A percentile compares a stretch with the other conserved stretches of the same genome.
phyloP scores from a whole-genome alignment of 78 protist genomes.

The Salpingoeca rosetta region DNA sequence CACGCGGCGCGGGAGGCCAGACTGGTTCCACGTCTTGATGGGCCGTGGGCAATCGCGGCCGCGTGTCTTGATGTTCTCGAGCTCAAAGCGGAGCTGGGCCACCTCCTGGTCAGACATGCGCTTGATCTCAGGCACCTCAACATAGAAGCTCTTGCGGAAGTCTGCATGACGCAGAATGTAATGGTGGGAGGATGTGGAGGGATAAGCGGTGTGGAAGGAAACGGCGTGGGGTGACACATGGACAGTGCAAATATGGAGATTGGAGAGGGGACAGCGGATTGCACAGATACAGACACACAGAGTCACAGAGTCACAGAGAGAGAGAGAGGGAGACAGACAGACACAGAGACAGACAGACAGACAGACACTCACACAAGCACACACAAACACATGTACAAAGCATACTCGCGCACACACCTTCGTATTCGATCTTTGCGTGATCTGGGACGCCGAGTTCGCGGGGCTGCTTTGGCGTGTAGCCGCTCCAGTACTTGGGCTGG shows the following conservation, averaged over 20 bases:
- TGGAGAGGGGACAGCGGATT: not conserved
- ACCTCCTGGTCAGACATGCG: slow-evolving; percentile 34
- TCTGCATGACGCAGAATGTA: slow-evolving; percentile 48
- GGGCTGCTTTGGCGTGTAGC: not conserved
- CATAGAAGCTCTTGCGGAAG: slow-evolving; percentile 77
- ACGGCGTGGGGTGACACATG: not conserved
- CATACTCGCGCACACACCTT: too few species aligned
- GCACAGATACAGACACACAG: not conserved
- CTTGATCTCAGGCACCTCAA: slow-evolving; percentile 65
- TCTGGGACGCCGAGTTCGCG: not conserved
- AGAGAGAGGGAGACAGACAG: not conserved
- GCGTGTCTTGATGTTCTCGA: slow-evolving; percentile 34
- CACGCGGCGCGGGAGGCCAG: slow-evolving; percentile 47
- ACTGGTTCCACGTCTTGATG: slow-evolving; percentile 71
- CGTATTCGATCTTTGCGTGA: not conserved
- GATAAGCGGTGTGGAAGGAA: slow-evolving; percentile 5
- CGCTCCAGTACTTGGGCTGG: not conserved
- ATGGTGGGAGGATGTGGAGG: slow-evolving; percentile 68
- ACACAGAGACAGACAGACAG: not conserved
- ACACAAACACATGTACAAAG: too few species aligned
- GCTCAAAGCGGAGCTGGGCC: slow-evolving; percentile 5
- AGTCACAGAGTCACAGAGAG: slow-evolving; percentile 1
- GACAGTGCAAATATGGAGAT: not conserved
- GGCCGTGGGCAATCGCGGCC: slow-evolving; percentile 82
- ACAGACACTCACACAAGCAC: not conserved